Evolutionary conservation across 306 rosid genomes (phyloP), one percentile per base, ranked within the genome.

Genomic region (Cicer arietinum): DNA sequence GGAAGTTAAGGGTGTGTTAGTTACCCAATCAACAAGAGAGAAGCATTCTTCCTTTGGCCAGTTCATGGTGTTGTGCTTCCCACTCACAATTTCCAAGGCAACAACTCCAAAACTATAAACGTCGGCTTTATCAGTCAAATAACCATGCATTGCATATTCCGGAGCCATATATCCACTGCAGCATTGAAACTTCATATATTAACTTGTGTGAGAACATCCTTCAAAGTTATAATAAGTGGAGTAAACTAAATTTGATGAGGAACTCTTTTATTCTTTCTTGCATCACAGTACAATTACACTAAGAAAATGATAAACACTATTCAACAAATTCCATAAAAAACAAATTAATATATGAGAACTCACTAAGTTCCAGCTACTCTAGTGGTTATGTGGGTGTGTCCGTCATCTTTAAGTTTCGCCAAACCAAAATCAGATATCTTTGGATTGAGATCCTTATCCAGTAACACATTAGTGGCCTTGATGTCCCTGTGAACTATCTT

Each of bases 401-500:
- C 97, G 37, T 81, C 91, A 53, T 90, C 97, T 45, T 88, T 81
- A 48, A 90, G 98, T 71, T 85, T 93, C 47, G 96, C 96, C 80
- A 90, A 78, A 25, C 96, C 88, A 69, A 90, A 89, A 77, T 93
- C 97, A 1, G 88, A 88, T 74, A 93, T 90, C 71, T 93, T 93
- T 4, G 90, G 86, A 13, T 60, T 84, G 10, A 90, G 89, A 85
- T 88, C 73, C 81, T 84, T 85, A 62, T 92, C 97, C n/a, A 92
- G 84, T 42, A 92, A 64, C 63, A 92, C 86, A 83, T 92, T 92
- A 7, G 90, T 85, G 14, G 92, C 93, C 80, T 92, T 92, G 20
- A 92, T 92, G 70, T 92, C 97, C 71, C 96, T 77, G 25, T 92
- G 97, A 56, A 92, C 90, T 10, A 92, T 88, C 86, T 88, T 92